These are phyloP conservation scores for Lepidium africanum DNA, from an alignment of 345 rosid genomes.

Conservation along the genomic window DNA sequence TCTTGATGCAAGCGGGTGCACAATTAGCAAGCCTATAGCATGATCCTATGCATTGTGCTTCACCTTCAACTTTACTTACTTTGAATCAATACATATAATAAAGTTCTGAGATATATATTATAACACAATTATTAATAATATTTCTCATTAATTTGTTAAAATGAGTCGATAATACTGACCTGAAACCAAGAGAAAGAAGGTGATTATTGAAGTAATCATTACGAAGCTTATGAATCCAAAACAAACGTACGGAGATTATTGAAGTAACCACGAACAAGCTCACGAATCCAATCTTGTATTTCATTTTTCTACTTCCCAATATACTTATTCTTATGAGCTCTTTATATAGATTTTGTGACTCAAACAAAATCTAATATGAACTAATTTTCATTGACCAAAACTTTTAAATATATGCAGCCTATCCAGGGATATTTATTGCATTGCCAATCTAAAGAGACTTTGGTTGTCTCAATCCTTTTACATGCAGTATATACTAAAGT, in stretches of 20 bases:
- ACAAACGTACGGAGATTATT: neutral
- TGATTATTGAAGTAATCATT: neutral
- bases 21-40: neutral
- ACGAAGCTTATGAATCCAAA: neutral
- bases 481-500: no score
- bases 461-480: no score
- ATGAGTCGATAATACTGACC: neutral
- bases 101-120: no score
- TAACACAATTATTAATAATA: neutral
- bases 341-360: neutral
- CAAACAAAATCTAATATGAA: neutral
- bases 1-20: neutral
- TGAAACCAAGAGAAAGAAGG: no score
- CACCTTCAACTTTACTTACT: slow-evolving; percentile 4
- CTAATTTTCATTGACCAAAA: neutral
- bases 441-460: no score
- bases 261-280: neutral
- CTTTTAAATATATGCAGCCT: no score
- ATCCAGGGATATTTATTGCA: neutral
- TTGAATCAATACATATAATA: neutral
- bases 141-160: neutral
- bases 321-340: neutral
- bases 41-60: neutral
- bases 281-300: neutral
- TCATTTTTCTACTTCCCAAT: neutral